phyloP scores from a whole-genome alignment of 768 basidiomycete species.

The Tylopilus sp. region DNA sequence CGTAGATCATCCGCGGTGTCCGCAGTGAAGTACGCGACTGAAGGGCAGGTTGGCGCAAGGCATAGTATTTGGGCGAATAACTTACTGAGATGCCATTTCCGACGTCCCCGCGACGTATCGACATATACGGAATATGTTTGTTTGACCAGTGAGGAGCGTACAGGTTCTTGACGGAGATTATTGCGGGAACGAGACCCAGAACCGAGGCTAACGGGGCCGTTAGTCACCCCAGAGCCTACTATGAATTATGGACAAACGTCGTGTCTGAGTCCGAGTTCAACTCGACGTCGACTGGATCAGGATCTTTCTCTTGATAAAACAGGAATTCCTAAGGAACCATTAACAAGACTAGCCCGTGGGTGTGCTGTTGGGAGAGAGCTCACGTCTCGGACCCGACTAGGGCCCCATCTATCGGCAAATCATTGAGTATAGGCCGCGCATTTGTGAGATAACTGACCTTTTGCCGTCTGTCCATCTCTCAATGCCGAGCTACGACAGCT shows the following conservation, averaged over 20 bases:
- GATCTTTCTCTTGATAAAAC: constrained; percentile 67
- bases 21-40: constrained; percentile 77
- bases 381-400: constrained; percentile 74
- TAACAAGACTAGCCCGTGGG: neutral
- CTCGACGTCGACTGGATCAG: constrained; percentile 48
- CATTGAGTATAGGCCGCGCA: neutral
- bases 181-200: constrained; percentile 29
- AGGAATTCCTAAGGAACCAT: constrained; percentile 58
- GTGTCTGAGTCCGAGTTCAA: constrained; percentile 48
- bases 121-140: constrained; percentile 81
- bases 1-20: constrained; percentile 54
- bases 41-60: constrained; percentile 1
- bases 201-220: constrained; percentile 23
- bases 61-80: constrained; percentile 9
- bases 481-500: constrained; percentile 55
- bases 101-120: constrained; percentile 57
- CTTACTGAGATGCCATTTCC: constrained; percentile 83
- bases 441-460: constrained; percentile 21
- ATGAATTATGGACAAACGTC: constrained; percentile 35
- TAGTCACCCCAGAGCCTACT: neutral
- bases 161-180: constrained; percentile 25
- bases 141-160: constrained; percentile 59
- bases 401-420: constrained; percentile 56
- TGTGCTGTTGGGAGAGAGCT: constrained; percentile 27
- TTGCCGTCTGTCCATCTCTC: constrained; percentile 82